A percentile compares a stretch with the other conserved stretches of the same genome.
phyloP scores from a whole-genome alignment of 176 grass and related monocot genomes.

The Saccharum officinarum region DNA sequence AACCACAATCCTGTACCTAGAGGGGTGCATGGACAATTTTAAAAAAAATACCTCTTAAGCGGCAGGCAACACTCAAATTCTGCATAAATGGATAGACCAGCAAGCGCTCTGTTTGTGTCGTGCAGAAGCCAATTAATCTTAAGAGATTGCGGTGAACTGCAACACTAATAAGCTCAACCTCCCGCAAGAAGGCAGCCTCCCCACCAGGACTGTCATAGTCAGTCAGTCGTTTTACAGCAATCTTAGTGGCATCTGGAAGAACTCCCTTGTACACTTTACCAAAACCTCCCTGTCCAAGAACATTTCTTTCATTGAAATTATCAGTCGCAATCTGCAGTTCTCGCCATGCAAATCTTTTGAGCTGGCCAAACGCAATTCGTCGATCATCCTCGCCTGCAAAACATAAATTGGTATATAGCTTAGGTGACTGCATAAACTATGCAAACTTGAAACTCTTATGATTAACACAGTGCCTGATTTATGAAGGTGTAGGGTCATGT shows the following conservation, averaged over 20 bases:
- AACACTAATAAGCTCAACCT: slow-evolving; percentile 87
- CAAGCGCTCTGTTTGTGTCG: slow-evolving; percentile 68
- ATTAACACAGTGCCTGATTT: not conserved
- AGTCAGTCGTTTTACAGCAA: slow-evolving; percentile 86
- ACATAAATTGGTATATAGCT: slow-evolving; percentile 24
- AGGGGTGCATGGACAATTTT: not conserved
- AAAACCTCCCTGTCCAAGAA: slow-evolving; percentile 94
- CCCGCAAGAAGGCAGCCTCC: slow-evolving; percentile 78
- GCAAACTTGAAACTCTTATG: not conserved
- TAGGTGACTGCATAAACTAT: slow-evolving; percentile 1
- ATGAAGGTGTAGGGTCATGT: not conserved
- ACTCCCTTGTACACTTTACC: slow-evolving; percentile 92
- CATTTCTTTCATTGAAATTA: slow-evolving; percentile 76
- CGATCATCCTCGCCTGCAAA: slow-evolving; percentile 74
- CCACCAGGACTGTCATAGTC: slow-evolving; percentile 83
- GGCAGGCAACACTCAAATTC: slow-evolving; percentile 85
- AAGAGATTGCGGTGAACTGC: slow-evolving; percentile 90
- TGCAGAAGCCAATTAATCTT: slow-evolving; percentile 82
- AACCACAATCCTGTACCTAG: not conserved
- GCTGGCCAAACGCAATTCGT: slow-evolving; percentile 79
- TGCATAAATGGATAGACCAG: slow-evolving; percentile 90
- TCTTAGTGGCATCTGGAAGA: slow-evolving; percentile 79
- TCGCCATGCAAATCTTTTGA: slow-evolving; percentile 84
- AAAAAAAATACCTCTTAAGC: slow-evolving; percentile 69
- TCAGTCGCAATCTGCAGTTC: slow-evolving; percentile 84